Base-by-base conservation (phyloP, 1,284 basidiomycete species). In the Apiotrichum porosum region DNA sequence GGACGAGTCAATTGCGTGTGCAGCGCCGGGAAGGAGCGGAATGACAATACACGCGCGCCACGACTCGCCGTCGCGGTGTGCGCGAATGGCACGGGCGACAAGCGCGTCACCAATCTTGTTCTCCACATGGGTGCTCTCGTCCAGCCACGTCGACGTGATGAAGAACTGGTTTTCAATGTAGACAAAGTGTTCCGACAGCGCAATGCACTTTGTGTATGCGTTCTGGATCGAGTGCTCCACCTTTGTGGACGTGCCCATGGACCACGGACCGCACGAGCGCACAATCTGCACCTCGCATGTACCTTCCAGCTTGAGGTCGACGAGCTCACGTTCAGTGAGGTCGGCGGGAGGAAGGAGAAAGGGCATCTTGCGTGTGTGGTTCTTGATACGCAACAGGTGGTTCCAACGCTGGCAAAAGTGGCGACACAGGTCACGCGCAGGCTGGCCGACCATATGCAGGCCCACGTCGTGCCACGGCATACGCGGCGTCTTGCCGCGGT, bases 401-500 rank as follows among this genome's bases (percentile, higher is more conserved):
- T 94, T 94, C 90, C 90, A 94, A 60, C 93, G 81, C 72, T 97
- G 88, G 23, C 91, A 83, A 62, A 99, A 99, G 74, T 99, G 95
- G 33, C 95, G 82, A 52, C 88, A 89, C 9, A 98, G 74, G 72
- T 99, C 95, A 24, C 95, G 80, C 17, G 94, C 91, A 22, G 95
- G 95, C 68, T 97, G 93, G 3, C 95, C 95, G 15, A 97, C 86
- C 23, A 98, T 82, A 71, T 98, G 95, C 75, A 97, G 79, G 0
- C 85, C 89, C 21, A 95, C 88, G 66, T 99, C 95, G 73, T 99
- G 95, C 94, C 94, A 99, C 21, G 95, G 93, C 91, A 98, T 97
- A 23, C 95, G 80, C 1, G 94, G 89, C 22, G 88, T 80, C 68
- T 86, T 93, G 8, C 79, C 74, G 35, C 95, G 82, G 62, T 97